Conservation (phyloP, 2,329 filamentous ascomycete species). For the Chrysosporium queenslandicum region DNA sequence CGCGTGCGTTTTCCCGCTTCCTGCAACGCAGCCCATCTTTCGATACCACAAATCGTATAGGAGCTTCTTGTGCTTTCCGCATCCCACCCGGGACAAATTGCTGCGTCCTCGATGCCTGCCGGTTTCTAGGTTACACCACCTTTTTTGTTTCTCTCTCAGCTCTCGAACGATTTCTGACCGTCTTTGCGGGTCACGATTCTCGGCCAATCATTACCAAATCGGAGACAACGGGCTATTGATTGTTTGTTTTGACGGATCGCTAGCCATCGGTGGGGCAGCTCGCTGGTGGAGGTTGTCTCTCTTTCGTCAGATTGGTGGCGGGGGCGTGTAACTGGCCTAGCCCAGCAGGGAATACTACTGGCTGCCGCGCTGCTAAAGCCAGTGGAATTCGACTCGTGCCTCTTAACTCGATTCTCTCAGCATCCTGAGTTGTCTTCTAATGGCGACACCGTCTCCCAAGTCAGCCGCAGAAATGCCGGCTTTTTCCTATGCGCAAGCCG, state of each 20-base stretch:
- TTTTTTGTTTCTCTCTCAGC: too few species aligned
- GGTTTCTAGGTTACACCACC: background rate
- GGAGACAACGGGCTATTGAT: background rate
- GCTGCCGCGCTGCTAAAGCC: background rate
- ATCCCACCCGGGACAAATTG: too few species aligned
- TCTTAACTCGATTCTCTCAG: background rate
- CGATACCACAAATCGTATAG: background rate
- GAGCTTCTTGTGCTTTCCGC: background rate
- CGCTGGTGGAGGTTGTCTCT: slow-evolving; percentile 15
- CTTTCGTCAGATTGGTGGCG: slow-evolving; percentile 5
- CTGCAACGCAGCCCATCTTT: background rate
- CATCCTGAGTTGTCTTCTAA: slow-evolving; percentile 20
- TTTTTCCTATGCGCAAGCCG: slow-evolving; percentile 94
- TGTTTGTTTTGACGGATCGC: background rate
- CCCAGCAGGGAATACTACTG: slow-evolving; percentile 6
- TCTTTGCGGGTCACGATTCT: too few species aligned
- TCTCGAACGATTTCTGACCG: too few species aligned
- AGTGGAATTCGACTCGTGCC: background rate
- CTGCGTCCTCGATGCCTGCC: background rate
- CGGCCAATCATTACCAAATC: background rate
- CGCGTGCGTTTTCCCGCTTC: background rate
- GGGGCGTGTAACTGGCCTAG: background rate
- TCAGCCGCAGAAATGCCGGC: slow-evolving; percentile 40
- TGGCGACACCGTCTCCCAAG: slow-evolving; percentile 35
- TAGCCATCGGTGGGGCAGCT: slow-evolving; percentile 15